Conservation (phyloP, 1,284 basidiomycete genomes). For the Malassezia vespertilionis region DNA sequence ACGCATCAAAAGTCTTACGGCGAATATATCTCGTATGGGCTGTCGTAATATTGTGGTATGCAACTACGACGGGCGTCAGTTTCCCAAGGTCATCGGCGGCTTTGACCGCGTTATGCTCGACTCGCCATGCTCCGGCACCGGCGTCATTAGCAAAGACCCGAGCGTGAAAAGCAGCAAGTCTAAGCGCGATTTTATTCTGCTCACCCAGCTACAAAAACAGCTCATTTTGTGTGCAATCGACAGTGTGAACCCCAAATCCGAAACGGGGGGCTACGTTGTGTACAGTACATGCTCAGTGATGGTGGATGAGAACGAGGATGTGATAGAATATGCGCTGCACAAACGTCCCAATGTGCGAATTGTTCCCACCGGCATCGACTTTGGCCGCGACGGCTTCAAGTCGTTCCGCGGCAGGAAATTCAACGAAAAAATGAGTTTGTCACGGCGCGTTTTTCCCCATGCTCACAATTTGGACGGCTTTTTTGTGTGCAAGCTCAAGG, state of each 20-base stretch:
- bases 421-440: constrained; percentile 58
- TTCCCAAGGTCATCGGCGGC: constrained; percentile 98
- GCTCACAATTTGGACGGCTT: constrained; percentile 79
- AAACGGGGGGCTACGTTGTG: constrained; percentile 85
- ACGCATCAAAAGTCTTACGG: constrained; percentile 87
- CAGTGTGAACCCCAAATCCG: constrained; percentile 76
- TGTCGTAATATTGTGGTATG: constrained; percentile 97
- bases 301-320: constrained; percentile 95
- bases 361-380: constrained; percentile 82
- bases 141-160: constrained; percentile 93
- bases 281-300: constrained; percentile 99
- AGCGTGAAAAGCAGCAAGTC: constrained; percentile 98
- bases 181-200: constrained; percentile 74
- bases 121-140: constrained; percentile 94
- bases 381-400: constrained; percentile 84
- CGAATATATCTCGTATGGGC: constrained; percentile 89
- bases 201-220: constrained; percentile 96
- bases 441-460: constrained; percentile 43
- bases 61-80: constrained; percentile 93
- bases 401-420: constrained; percentile 80
- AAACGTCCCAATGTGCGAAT: constrained; percentile 92
- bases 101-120: constrained; percentile 94
- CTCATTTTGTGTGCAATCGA: constrained; percentile 96
- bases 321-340: constrained; percentile 93
- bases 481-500: constrained; percentile 95